phyloP scores from a whole-genome alignment of 129 eudicot species.

The Arctium minus region DNA sequence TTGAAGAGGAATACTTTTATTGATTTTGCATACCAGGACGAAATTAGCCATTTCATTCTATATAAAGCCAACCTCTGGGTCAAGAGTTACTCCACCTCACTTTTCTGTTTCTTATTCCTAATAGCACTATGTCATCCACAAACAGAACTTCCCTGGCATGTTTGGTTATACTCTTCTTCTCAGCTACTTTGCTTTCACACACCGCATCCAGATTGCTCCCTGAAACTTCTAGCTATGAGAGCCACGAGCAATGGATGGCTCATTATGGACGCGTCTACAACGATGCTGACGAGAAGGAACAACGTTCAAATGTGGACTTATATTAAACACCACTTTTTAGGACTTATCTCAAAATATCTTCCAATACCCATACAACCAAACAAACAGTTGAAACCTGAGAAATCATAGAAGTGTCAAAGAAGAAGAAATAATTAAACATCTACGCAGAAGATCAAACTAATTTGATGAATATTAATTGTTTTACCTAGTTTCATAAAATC shows the following conservation, averaged over 20 bases:
- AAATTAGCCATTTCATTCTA: neutral
- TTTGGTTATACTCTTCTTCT: neutral
- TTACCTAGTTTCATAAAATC: too few relatives aligned
- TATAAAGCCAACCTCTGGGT: neutral
- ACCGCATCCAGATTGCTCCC: conserved; percentile 17
- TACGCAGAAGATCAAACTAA: too few relatives aligned
- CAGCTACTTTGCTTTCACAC: neutral
- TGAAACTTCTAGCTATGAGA: conserved; percentile 7
- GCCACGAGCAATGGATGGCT: conserved; percentile 34
- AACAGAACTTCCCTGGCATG: neutral
- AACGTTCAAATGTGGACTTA: neutral
- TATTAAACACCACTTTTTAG: too few relatives aligned
- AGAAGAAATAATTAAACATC: too few relatives aligned
- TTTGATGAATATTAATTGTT: too few relatives aligned
- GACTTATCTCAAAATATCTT: too few relatives aligned
- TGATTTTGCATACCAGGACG: neutral
- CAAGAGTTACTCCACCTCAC: neutral
- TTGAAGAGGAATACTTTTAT: neutral
- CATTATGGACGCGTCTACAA: conserved; percentile 29
- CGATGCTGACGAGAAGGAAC: conserved; percentile 2
- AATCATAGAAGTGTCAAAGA: too few relatives aligned
- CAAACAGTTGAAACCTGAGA: too few relatives aligned
- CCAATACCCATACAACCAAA: too few relatives aligned
- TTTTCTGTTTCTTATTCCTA: neutral
- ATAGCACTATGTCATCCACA: neutral